Evolutionary conservation across 176 grass and related monocot species (phyloP), one percentile per base, ranked within the genome.

Genomic region (Calamus simplicifolius): DNA sequence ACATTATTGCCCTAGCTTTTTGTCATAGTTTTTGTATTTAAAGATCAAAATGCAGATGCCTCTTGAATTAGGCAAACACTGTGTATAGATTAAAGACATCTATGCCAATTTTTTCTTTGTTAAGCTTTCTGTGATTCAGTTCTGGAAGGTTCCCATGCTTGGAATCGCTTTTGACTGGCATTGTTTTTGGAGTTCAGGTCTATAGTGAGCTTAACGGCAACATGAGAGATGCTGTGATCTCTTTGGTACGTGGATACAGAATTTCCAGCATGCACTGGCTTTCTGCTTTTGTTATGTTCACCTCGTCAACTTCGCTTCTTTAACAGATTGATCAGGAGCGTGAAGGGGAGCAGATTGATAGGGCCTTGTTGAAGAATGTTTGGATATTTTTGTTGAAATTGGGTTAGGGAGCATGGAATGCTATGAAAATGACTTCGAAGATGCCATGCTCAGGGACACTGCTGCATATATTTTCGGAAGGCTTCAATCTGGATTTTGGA

Each of bases 381-480:
- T 99, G 60, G 88, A 89, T 66, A 99, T 99, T 61, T 99, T 93
- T 69, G 94, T 99, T 76, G 94, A 99, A 74, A 86, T 99, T 18
- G 88, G 94, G 7, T 57, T 86, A 59, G 82, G 79, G 67, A 82
- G 17, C 18, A 89, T 99, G 81, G 79, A 89, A 0, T 89, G 76
- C 17, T 99, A 99, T 38, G 94, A 86, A 62, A 80, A 77, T 21
- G 94, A 99, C 53, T 99, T 99, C 0, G 94, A 99, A 68, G 73
- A 82, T 54, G 82, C 78, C 79, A 73, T 99, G 63, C 94, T 99
- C 17, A 82, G 83, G 76, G 88, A 89, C 26, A 89, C 88, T 35
- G 83, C 82, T 17, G 66, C 80, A 7, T 99, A 99, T 23, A 99
- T 65, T 99, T 76, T 67, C 78, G 89, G 52, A 99, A 99, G 43